Conservation (phyloP, 176 grass and related monocot species). For the Thinopyrum elongatum region DNA sequence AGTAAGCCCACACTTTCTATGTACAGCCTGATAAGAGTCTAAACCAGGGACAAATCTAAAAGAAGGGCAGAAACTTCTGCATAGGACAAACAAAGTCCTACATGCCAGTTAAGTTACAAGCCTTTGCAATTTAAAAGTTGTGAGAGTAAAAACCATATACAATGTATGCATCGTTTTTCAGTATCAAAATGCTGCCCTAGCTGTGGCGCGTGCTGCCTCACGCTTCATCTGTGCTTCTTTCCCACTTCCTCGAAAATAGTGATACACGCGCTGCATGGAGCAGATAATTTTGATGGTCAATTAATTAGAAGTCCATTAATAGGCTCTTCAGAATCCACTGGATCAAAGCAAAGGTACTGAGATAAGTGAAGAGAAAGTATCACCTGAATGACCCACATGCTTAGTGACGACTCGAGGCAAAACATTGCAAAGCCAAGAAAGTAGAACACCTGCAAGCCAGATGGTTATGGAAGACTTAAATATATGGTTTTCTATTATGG, state of each 20-base stretch:
- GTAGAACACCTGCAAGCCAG: conserved; percentile 60
- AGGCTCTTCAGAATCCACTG: neutral
- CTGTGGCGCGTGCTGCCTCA: conserved; percentile 38
- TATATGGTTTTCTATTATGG: neutral
- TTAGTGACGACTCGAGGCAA: conserved; percentile 54
- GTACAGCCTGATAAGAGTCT: too few relatives aligned
- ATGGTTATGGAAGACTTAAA: neutral
- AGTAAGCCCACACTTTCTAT: too few relatives aligned
- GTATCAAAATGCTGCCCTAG: conserved; percentile 55
- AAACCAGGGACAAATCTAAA: neutral
- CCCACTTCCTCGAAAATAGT: conserved; percentile 65
- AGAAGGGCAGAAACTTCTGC: neutral
- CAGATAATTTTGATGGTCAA: neutral
- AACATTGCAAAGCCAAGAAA: conserved; percentile 69
- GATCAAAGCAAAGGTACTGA: neutral
- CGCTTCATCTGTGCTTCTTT: conserved; percentile 59
- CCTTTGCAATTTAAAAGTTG: neutral
- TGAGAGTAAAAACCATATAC: neutral
- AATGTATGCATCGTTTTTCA: neutral
- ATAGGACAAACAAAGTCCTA: neutral
- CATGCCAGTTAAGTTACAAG: neutral
- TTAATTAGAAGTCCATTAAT: neutral
- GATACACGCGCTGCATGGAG: conserved; percentile 50
- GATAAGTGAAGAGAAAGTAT: neutral
- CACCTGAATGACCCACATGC: conserved; percentile 80